Evolutionary conservation across 352 stramenopile species (phyloP), one percentile per base, ranked within the genome.

Genomic region (Phytophthora uliginosa): DNA sequence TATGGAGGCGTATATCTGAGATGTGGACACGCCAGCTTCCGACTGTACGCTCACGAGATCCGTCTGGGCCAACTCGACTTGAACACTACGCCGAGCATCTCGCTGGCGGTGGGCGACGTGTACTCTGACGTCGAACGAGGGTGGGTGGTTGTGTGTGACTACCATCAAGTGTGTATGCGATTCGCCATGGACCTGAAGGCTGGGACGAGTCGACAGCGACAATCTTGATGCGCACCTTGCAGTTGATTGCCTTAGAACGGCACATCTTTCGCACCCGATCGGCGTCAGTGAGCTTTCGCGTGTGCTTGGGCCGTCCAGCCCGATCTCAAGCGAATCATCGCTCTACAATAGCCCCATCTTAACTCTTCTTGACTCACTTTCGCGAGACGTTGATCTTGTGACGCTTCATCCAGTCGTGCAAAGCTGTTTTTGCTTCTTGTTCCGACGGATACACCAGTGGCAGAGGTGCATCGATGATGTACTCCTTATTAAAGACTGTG

Each of bases 1-100:
- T 15, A 68, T 26, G 4, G 51, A 57, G 8, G 61, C 61, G n/a
- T 68, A 48, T 48, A 18, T 68, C 47, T 56, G 28, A 48, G 40
- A 48, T 18, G 61, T 61, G 2, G 61, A 47, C 2, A 68, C 24
- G 7, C 38, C 61, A 4, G 61, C 51, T 12, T n/a, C 9, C 17
- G 50, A 42, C 28, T 59, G 60, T 8, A 54, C 17, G 40, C 40
- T 48, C 15, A 48, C 40, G 40, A 20, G 40, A 20, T 48, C 40
- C 17, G 40, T 7, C 15, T 48, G 40, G 40, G 13, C 20, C 40
- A 48, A 7, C 40, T 48, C 40, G 40, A 48, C 13, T 48, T 48
- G 40, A 20, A 13, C 15, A 17, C 13, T 48, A 20, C 13, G 15
- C 40, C 40, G 13, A 9, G 48, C 56, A 17, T 36, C 57, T 7